Evolutionary conservation across 1,284 basidiomycete genomes (phyloP).

Genomic region (Cutaneotrichosporon dermatis): DNA sequence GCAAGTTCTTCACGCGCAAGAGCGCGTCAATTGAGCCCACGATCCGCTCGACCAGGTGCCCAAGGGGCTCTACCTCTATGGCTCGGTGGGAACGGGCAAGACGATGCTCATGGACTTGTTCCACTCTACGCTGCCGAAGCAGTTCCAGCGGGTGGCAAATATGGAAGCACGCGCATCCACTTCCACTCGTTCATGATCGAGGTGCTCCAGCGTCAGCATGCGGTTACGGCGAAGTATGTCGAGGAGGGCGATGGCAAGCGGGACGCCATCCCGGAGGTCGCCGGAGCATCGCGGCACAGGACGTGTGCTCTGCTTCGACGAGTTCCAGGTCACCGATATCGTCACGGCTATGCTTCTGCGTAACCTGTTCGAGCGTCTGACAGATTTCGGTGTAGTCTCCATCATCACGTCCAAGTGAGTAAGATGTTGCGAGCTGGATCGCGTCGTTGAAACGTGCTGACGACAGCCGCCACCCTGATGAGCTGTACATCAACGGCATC

Average conservation of each 20-base stretch:
- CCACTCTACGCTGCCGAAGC: conserved; percentile 77
- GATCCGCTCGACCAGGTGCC: conserved; percentile 57
- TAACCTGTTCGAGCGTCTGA: conserved; percentile 75
- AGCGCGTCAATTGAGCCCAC: conserved; percentile 44
- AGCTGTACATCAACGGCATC: conserved; percentile 98
- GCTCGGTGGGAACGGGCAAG: conserved; percentile 90
- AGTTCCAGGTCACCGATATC: conserved; percentile 99
- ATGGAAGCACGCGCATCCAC: conserved; percentile 76
- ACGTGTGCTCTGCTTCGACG: conserved; percentile 89
- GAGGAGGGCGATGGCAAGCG: conserved; percentile 60
- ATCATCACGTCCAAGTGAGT: conserved; percentile 95
- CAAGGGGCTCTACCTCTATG: conserved; percentile 91
- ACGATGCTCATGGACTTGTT: conserved; percentile 99
- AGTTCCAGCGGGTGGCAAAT: conserved; percentile 52
- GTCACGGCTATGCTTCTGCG: conserved; percentile 98
- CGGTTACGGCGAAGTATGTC: conserved; percentile 60
- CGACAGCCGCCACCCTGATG: conserved; percentile 86
- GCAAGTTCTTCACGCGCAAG: conserved; percentile 59
- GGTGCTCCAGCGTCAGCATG: conserved; percentile 72
- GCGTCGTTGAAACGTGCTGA: background rate
- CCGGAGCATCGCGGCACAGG: conserved; percentile 82
- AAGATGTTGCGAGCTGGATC: background rate
- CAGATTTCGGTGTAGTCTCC: conserved; percentile 84
- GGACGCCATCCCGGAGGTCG: conserved; percentile 76
- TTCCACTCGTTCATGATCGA: conserved; percentile 99